Base-by-base conservation (phyloP, 2,329 filamentous ascomycete genomes). In the Beauveria rudraprayagi region DNA sequence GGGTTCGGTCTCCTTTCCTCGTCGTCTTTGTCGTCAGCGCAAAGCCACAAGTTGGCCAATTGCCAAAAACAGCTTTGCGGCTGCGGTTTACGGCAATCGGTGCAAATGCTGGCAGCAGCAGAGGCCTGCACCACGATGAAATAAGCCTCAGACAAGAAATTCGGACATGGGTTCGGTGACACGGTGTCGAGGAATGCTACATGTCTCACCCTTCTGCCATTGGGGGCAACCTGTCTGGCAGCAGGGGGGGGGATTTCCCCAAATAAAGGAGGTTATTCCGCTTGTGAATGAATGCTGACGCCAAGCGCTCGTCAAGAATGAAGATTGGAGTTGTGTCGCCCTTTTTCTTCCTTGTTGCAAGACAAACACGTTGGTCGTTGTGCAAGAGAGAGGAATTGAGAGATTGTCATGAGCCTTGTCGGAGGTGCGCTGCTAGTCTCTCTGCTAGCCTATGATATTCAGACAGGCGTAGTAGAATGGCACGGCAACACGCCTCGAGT, bases 81-180 rank as follows among this genome's bases (percentile, higher is more conserved):
- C 34, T 43, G 34, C 34, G 6, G 37, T 34, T 8, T 28, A 5
- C 24, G 10, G 10, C 24, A 24, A 57, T 34, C 55, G 14, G n/a
- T 46, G 53, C 19, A 28, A 16, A 30, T 55, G 17, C 6, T 46
- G 54, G 54, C 41, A 56, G 28, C 19, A 55, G 22, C 8, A 17
- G 11, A 34, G 10, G 5, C 8, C 30, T 34, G 30, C 30, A 34
- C 30, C 5, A 60, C 48, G 43, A 52, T 37, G 47, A 40, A 53
- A 59, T 59, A 60, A 53, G 56, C 56, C 40, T 53, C 56, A 53
- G 56, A 60, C 48, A 60, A 43, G 24, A 50, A 50, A 52, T 51
- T 59, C 47, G 11, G 16, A 24, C 47, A 30, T 30, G 56, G 56
- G 56, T 60, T 60, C 24, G 48, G 22, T n/a, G 47, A 47, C 46